Percentiles rank a stretch among this genome's conserved stretches.
phyloP scores from a whole-genome alignment of 148 eudicot genomes.

The Gaultheria prostrata region DNA sequence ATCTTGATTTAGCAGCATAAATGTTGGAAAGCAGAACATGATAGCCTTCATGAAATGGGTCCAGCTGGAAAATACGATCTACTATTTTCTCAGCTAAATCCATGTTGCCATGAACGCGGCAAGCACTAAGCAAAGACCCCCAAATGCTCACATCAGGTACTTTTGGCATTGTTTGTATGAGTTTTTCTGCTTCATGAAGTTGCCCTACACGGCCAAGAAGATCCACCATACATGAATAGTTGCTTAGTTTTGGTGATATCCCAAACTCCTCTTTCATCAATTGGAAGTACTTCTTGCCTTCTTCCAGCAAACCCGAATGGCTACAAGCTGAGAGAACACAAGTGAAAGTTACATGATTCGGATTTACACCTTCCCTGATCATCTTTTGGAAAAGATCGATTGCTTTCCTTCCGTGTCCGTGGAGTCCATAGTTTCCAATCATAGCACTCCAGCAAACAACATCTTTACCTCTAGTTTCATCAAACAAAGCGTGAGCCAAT shows the following conservation, averaged over 20 bases:
- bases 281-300: conserved; percentile 18
- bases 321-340: conserved; percentile 22
- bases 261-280: conserved; percentile 17
- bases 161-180: conserved; percentile 17
- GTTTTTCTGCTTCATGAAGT: conserved; percentile 16
- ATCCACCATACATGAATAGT: conserved; percentile 22
- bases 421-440: conserved; percentile 18
- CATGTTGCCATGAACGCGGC: conserved; percentile 12
- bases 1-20: conserved; percentile 23
- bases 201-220: conserved; percentile 23
- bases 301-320: conserved; percentile 18
- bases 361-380: conserved; percentile 9
- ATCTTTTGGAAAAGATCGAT: conserved; percentile 14
- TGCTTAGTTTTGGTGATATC: conserved; percentile 8
- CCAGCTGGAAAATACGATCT: conserved; percentile 12
- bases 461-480: conserved; percentile 17
- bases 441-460: conserved; percentile 21
- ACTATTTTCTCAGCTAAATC: conserved; percentile 17
- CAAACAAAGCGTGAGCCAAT: conserved; percentile 16
- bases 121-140: conserved; percentile 21
- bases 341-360: conserved; percentile 18
- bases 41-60: conserved; percentile 19
- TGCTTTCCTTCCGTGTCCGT: conserved; percentile 17
- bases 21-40: conserved; percentile 20
- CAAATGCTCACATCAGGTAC: conserved; percentile 19